Percentiles rank a stretch among this genome's conserved stretches.
These are phyloP conservation scores for Collybiopsis luxurians DNA, from an alignment of 768 basidiomycete genomes.

Conservation along the genomic window DNA sequence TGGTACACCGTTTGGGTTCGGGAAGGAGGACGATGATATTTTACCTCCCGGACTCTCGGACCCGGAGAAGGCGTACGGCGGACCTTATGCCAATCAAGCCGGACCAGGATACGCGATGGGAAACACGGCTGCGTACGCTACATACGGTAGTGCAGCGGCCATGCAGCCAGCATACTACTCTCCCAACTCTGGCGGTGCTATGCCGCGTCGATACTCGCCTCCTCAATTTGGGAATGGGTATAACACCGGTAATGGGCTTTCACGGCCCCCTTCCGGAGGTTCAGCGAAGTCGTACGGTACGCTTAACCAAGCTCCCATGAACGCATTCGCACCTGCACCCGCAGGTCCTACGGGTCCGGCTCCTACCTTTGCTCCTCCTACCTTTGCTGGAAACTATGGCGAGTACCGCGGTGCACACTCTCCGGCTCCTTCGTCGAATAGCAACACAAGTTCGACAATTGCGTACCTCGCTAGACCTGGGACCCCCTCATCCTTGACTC, in stretches of 20 bases:
- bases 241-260: background rate
- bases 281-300: background rate
- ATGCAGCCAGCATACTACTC: constrained; percentile 1
- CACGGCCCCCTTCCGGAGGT: background rate
- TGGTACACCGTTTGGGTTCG: constrained; percentile 3
- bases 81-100: background rate
- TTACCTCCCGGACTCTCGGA: background rate
- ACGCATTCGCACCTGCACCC: background rate
- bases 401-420: background rate
- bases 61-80: constrained; percentile 1
- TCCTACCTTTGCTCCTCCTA: background rate
- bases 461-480: background rate
- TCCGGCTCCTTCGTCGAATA: background rate
- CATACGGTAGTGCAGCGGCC: background rate
- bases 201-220: background rate
- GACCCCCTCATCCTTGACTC: constrained; percentile 1
- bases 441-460: background rate
- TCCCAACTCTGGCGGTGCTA: background rate
- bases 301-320: constrained; percentile 1
- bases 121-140: background rate
- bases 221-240: background rate
- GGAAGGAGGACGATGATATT: background rate
- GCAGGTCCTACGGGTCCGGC: background rate
- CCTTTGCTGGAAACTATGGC: background rate
- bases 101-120: background rate